These are phyloP conservation scores for Mortierella sp. DNA, from an alignment of 371 early-diverging fungal genomes.

Conservation along the genomic window DNA sequence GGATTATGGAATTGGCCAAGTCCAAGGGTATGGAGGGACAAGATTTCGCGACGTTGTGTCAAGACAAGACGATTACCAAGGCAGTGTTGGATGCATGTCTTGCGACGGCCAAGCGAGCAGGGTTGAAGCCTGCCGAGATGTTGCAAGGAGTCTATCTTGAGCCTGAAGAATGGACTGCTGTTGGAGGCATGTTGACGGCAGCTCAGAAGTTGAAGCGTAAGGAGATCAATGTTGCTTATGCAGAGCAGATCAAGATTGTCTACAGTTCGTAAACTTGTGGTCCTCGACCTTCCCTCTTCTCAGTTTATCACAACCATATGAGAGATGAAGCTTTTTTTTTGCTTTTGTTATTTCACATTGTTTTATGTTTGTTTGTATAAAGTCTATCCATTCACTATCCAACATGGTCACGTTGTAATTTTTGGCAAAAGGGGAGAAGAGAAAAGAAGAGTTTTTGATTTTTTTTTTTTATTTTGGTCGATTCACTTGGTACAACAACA, in stretches of 20 bases:
- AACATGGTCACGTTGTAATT: background rate
- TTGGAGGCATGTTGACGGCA: conserved; percentile 86
- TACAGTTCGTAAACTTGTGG: conserved; percentile 47
- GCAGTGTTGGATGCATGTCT: conserved; percentile 54
- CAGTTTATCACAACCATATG: background rate
- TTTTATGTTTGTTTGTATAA: background rate
- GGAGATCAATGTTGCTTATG: conserved; percentile 69
- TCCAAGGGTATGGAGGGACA: conserved; percentile 11
- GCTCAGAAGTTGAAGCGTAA: conserved; percentile 91
- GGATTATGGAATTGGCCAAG: conserved; percentile 23
- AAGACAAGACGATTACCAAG: conserved; percentile 48
- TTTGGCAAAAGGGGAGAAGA: background rate
- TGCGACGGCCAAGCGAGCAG: conserved; percentile 59
- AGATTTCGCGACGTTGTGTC: conserved; percentile 56
- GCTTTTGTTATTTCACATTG: background rate
- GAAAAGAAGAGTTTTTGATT: background rate
- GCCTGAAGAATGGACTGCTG: conserved; percentile 84
- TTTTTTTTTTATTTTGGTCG: too few relatives aligned
- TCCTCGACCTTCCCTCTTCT: background rate
- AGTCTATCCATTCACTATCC: background rate
- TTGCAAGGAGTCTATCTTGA: conserved; percentile 74
- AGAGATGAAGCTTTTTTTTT: background rate
- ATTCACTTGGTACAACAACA: too few relatives aligned
- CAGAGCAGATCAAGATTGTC: conserved; percentile 65
- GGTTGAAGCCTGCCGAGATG: conserved; percentile 77